Percentiles rank a stretch among this genome's conserved stretches.
These are phyloP conservation scores for Russula foetens DNA, from an alignment of 768 basidiomycete species.

Conservation along the genomic window DNA sequence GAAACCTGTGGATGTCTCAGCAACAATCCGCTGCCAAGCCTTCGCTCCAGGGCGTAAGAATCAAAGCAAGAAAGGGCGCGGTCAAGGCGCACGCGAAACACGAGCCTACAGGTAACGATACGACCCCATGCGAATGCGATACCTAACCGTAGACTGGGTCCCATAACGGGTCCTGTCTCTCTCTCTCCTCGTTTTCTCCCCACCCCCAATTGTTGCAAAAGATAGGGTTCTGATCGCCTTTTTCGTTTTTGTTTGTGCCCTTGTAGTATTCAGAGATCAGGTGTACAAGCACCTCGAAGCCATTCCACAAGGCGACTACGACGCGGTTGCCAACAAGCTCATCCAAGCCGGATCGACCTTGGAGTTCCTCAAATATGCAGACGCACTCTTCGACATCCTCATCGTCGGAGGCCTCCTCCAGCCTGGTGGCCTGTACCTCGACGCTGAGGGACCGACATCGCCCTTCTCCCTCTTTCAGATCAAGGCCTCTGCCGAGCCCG, in stretches of 20 bases:
- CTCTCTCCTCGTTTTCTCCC: too few relatives aligned
- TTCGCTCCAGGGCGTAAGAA: slow-evolving; percentile 88
- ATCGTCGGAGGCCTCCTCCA: slow-evolving; percentile 94
- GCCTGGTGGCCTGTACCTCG: slow-evolving; percentile 88
- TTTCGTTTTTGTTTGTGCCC: not conserved
- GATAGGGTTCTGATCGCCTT: not conserved
- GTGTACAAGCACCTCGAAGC: slow-evolving; percentile 88
- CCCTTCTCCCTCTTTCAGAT: slow-evolving; percentile 86
- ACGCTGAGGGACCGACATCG: slow-evolving; percentile 75
- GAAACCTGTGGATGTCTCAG: slow-evolving; percentile 84
- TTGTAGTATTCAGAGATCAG: slow-evolving; percentile 83
- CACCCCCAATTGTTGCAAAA: not conserved
- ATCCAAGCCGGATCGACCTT: slow-evolving; percentile 88
- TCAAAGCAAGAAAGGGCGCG: slow-evolving; percentile 88
- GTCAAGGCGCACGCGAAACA: slow-evolving; percentile 91
- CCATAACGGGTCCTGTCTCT: too few relatives aligned
- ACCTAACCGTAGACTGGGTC: too few relatives aligned
- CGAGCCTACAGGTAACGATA: slow-evolving; percentile 61
- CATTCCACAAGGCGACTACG: slow-evolving; percentile 72
- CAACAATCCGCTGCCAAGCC: slow-evolving; percentile 77
- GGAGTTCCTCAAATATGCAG: slow-evolving; percentile 96
- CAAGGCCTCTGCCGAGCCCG: slow-evolving; percentile 67
- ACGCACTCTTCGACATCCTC: slow-evolving; percentile 91
- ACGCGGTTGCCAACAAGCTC: slow-evolving; percentile 73
- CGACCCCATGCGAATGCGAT: too few relatives aligned